Base-by-base conservation (phyloP, 805 yeast species). In the Metschnikowia koreensis region DNA sequence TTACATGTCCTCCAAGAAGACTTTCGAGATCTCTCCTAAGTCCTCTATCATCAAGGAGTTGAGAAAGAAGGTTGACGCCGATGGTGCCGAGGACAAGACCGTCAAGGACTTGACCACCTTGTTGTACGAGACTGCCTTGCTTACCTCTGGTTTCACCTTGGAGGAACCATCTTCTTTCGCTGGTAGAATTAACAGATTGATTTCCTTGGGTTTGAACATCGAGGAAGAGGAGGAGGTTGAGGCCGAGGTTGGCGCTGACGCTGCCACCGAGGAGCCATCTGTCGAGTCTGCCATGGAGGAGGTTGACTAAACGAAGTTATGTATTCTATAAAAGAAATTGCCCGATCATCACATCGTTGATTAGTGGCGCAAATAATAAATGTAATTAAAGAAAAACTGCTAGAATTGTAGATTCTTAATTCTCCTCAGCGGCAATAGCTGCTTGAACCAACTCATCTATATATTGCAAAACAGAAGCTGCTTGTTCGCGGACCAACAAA, bases 1-100 rank as follows among this genome's bases (percentile, higher is more conserved):
- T 58, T 94, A 94, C 94, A 94, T 94, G 99, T 87, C 98, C 45
- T 94, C 99, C 51, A 94, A 94, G 91, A 94, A 94, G 87, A 94
- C 94, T 70, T 90, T 94, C 68, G 99, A 94, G 83, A 91, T 94
- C 64, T 93, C 98, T 67, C 97, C 99, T 79, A 87, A 83, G 75
- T 92, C 97, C 60, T 77, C 96, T 60, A 94, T 94, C 73, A 93
- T 94, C 76, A 86, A 80, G 81, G 99, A 94, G 79, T 87, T 94
- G 78, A 92, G 86, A 82, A 81, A 87, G 74, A 94, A 93, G 86
- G 97, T 94, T 68, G 98, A 91, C 66, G 86, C 88, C 62, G 96
- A 90, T 67, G 98, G 98, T 77, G 92, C 96, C 61, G 96, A 90
- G 78, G 98, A 96, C 81, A 89, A 96, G 81, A 92, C 97, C 59